A percentile compares a stretch with the other conserved stretches of the same genome.
These are phyloP conservation scores for Sphaerulina vaccinii DNA, from an alignment of 2,329 filamentous ascomycete genomes.

Conservation along the genomic window DNA sequence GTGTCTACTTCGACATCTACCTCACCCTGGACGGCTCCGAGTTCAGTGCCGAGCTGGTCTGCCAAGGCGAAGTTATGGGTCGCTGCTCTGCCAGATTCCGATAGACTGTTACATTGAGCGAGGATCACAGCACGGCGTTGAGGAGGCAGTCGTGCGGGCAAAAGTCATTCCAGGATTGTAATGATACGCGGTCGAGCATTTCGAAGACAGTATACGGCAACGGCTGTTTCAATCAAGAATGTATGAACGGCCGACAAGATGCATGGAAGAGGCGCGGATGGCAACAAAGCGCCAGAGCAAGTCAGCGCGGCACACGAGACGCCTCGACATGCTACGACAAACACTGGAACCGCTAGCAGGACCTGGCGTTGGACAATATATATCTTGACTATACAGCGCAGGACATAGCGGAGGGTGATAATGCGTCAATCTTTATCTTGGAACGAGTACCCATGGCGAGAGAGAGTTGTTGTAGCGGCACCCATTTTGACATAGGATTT, in stretches of 20 bases:
- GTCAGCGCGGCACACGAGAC: neutral
- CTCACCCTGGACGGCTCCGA: slow-evolving; percentile 95
- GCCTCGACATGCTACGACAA: neutral
- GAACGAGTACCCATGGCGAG: slow-evolving; percentile 7
- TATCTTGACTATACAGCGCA: slow-evolving; percentile 13
- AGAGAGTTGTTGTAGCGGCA: slow-evolving; percentile 2
- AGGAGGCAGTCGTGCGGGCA: slow-evolving; percentile 8
- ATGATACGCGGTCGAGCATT: slow-evolving; percentile 6
- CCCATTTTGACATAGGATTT: slow-evolving; percentile 12
- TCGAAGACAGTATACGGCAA: neutral
- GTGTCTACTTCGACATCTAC: slow-evolving; percentile 69
- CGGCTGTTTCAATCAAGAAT: slow-evolving; percentile 1
- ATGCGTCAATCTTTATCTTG: slow-evolving; percentile 4
- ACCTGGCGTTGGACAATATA: slow-evolving; percentile 12
- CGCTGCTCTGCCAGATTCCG: slow-evolving; percentile 88
- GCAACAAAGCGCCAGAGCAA: neutral
- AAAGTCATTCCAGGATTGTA: slow-evolving; percentile 7
- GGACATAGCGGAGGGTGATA: slow-evolving; percentile 13
- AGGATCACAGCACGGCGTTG: slow-evolving; percentile 17
- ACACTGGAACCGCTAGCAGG: slow-evolving; percentile 1
- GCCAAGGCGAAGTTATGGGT: slow-evolving; percentile 98
- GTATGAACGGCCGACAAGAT: neutral
- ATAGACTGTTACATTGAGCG: slow-evolving; percentile 35
- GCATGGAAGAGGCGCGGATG: neutral
- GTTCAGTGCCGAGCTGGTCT: slow-evolving; percentile 98